Evolutionary conservation across 768 basidiomycete genomes (phyloP).

Genomic region (Lactarius psammicola): DNA sequence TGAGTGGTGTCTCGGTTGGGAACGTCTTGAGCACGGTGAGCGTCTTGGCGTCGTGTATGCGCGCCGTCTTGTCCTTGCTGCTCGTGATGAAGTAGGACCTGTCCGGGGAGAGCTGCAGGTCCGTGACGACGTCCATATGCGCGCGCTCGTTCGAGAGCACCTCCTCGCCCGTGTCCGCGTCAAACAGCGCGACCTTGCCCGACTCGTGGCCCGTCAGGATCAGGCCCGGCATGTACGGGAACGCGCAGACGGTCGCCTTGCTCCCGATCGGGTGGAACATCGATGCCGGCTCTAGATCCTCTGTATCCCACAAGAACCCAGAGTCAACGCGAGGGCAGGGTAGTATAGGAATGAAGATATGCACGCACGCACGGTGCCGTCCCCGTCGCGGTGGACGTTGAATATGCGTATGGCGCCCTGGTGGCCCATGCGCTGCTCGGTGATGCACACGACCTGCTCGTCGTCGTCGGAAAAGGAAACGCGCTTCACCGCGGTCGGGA

Average conservation of each 20-base stretch:
- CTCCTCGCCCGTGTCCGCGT: constrained; percentile 85
- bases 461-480: constrained; percentile 90
- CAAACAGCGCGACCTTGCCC: constrained; percentile 91
- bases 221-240: constrained; percentile 70
- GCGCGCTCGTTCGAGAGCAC: constrained; percentile 80
- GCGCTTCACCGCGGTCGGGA: constrained; percentile 95
- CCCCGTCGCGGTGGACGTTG: constrained; percentile 76
- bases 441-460: constrained; percentile 83
- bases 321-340: background rate
- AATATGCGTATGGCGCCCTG: constrained; percentile 92
- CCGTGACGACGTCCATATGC: constrained; percentile 84
- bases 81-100: constrained; percentile 94
- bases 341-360: background rate
- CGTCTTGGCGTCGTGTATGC: constrained; percentile 89
- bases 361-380: constrained; percentile 75
- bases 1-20: constrained; percentile 90
- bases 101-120: constrained; percentile 88
- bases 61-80: constrained; percentile 95
- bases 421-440: constrained; percentile 94
- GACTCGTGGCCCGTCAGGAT: constrained; percentile 96
- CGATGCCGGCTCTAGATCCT: constrained; percentile 68
- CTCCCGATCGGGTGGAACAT: constrained; percentile 89
- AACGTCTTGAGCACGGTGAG: constrained; percentile 91
- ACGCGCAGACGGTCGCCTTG: constrained; percentile 96
- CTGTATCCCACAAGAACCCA: constrained; percentile 45